Base-by-base conservation (phyloP, 176 grass and related monocot species). In the Phoenix dactylifera region DNA sequence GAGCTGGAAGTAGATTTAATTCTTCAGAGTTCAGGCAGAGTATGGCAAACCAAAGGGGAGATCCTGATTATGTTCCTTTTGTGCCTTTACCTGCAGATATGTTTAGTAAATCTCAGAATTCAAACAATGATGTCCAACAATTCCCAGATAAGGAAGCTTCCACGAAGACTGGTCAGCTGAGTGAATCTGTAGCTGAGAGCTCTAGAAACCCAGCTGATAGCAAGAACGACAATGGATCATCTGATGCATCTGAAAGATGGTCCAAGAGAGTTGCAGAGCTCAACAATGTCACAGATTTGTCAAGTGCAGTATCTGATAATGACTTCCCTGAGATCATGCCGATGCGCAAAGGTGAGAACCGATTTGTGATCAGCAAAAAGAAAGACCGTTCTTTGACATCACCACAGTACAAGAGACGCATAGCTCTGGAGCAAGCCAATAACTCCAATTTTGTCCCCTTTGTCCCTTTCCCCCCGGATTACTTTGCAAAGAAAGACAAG, bases 311-410 rank as follows among this genome's bases (percentile, higher is more conserved):
- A 65, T 82, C 76, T 61, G 69, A 74, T 68, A 68, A 90, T 24
- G 60, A 82, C 20, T 72, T 85, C 39, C 91, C 83, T 19, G 83
- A 88, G 62, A 80, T 73, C 62, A 92, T 98, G 93, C 93, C 87
- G 10, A 80, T 88, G 56, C 77, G 81, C 55, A 98, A 88, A 73
- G 87, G 93, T 35, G 87, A 92, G 76, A 92, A 83, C 18, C 79
- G 81, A 20, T 98, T 98, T 80, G 79, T 98, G 51, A 70, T 88
- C 62, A 88, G 87, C 64, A 98, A 87, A 69, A 98, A 97, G 70
- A 97, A 91, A 50, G 93, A 98, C 19, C 78, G 72, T 17, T 81
- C 87, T 14, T 50, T 91, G 54, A 76, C 73, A 57, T 86, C 87
- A 64, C 83, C 71, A 16, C 93, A 85, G 18, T 83, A 98, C 70